Evolutionary conservation across 1,284 basidiomycete genomes (phyloP), one percentile per base, ranked within the genome.

Genomic region (Microbotryum silenes-acaulis): DNA sequence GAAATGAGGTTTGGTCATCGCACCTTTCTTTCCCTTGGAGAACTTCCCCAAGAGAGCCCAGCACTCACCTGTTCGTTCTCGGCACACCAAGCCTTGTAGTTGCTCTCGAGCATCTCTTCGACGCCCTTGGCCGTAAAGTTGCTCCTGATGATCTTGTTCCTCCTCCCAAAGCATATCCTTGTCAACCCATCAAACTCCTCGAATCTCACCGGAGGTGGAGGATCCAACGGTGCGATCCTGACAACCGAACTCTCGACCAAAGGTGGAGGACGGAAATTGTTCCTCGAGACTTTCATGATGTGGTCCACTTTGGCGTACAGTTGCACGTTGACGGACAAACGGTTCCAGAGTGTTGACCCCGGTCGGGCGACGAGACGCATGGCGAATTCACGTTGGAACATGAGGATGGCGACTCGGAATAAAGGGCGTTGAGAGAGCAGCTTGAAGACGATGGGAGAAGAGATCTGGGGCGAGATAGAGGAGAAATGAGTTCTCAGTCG

Each of bases 301-400:
- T 97, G 86, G 75, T 97, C 91, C 31, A 98, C 92, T 74, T 93
- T 92, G 7, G 90, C 84, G 75, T 90, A 93, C 23, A 97, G 86
- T 75, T 98, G 96, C 7, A 97, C 96, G 74, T 99, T 98, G 42
- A 91, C 94, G 7, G 89, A 91, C 29, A 99, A 80, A 51, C 94
- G 83, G 59, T 92, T 97, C 96, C 96, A 99, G 8, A 97, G 79
- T 29, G 85, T 80, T 10, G 89, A 87, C 3, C 85, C 86, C 0
- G 96, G 91, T 31, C 84, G 81, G 4, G 94, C 96, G 49, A 91
- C 85, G 16, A 99, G 83, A 2, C 96, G 88, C 62, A 94, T 81
- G 0, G 96, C 94, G 73, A 98, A 98, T 75, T 98, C 94, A 60
- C 92, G 87, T 78, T 98, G 94, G 79, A 98, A 98, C 94, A 98